Conservation (phyloP, 441 rosid species). For the Populus tomentosa region DNA sequence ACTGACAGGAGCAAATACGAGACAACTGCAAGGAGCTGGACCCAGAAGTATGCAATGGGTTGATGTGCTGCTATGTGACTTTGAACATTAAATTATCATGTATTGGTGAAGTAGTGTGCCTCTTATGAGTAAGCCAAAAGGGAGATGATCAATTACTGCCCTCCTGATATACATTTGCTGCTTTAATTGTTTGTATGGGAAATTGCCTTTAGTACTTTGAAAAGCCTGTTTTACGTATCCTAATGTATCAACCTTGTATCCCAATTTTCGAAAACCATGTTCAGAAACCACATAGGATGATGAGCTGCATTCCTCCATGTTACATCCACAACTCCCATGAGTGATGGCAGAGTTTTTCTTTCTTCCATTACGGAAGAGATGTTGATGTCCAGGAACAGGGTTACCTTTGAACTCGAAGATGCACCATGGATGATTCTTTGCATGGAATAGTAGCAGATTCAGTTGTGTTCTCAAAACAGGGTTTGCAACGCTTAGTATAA, state of each 20-base stretch:
- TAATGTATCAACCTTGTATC: not conserved
- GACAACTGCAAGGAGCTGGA: conserved; percentile 79
- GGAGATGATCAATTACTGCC: conserved; percentile 15
- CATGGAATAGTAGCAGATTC: not conserved
- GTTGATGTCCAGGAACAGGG: not conserved
- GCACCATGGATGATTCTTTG: not conserved
- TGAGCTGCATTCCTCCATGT: not conserved
- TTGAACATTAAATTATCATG: conserved; percentile 27
- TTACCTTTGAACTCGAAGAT: not conserved
- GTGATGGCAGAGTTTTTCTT: not conserved
- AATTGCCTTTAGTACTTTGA: conserved; percentile 19
- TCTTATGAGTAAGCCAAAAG: conserved; percentile 26
- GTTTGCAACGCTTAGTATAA: not conserved
- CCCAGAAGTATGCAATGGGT: conserved; percentile 90
- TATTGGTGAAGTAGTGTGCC: conserved; percentile 31
- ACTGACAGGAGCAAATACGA: conserved; percentile 78
- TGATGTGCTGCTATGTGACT: conserved; percentile 36
- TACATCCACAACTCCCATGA: not conserved
- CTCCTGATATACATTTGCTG: conserved; percentile 20
- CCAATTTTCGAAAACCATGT: not conserved
- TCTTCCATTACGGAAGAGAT: not conserved
- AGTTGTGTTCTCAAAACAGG: not conserved
- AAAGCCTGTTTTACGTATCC: not conserved
- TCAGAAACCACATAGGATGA: not conserved
- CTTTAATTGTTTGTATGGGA: conserved; percentile 37